Base-by-base conservation (phyloP, 1,284 basidiomycete species). In the Laetiporus sulphureus region DNA sequence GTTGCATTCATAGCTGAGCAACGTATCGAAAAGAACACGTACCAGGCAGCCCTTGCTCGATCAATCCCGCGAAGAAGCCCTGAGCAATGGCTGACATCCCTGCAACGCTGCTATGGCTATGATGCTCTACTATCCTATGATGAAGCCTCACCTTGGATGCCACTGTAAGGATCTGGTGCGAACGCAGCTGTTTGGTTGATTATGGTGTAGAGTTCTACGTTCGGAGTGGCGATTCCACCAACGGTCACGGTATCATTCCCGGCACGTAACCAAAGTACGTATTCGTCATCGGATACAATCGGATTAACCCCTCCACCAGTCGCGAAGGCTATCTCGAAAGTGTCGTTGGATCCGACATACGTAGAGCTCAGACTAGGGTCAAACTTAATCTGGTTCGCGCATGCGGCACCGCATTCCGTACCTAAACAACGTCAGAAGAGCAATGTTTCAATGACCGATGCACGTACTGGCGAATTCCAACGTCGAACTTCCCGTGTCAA, bases 271-370 rank as follows among this genome's bases (percentile, higher is more conserved):
- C 63, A 68, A 20, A 75, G 60, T 19, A 59, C 61, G 50, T 69
- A 75, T 44, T 73, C 56, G 38, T 59, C 62, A 23, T 67, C 63
- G 5, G 31, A 32, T 12, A 73, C 59, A 7, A 76, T 72, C 7
- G 76, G 75, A 49, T 75, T 71, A 4, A 78, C 74, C 21, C 74
- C 73, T 30, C 73, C 73, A 15, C 75, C 75, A 1, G 75, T 77
- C 10, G 63, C 61, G 52, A 79, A 77, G 8, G 64, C 67, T 40
- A 75, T 68, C 15, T 62, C 64, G 31, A 50, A 58, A 2, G 60
- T 64, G 16, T 57, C 55, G 31, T 66, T 64, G 5, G 62, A 63
- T 49, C 71, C 67, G 15, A 69, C 60, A 46, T 72, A 78, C 1
- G 75, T 76, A 6, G 69, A 69, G 47, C 72, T 75, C 51, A 66